These are phyloP conservation scores for Xylaria sp. DNA, from an alignment of 2,329 filamentous ascomycete species.

Conservation along the genomic window DNA sequence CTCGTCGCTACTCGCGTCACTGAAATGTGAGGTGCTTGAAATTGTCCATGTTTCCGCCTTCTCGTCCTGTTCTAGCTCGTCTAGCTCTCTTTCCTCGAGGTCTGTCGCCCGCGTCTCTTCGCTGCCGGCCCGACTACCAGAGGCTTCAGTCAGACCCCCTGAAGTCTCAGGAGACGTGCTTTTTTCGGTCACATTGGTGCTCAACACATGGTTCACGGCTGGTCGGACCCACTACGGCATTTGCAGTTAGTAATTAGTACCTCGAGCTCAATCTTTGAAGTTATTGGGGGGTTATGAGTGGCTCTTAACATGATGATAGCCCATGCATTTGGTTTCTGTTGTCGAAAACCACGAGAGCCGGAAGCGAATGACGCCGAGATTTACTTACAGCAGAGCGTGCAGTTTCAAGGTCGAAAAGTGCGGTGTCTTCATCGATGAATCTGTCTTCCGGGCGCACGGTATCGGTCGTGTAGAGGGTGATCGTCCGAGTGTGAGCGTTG, in stretches of 20 bases:
- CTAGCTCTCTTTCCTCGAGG: not conserved
- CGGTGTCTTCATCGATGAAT: slow-evolving; percentile 27
- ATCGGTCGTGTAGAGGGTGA: slow-evolving; percentile 37
- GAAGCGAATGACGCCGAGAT: not conserved
- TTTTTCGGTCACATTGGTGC: not conserved
- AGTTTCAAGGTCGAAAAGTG: slow-evolving; percentile 36
- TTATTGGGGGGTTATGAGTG: not conserved
- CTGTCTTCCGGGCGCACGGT: slow-evolving; percentile 18
- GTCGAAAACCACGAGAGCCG: not conserved
- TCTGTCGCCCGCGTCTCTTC: slow-evolving; percentile 19
- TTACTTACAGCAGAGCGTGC: slow-evolving; percentile 37
- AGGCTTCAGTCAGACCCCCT: slow-evolving; percentile 11
- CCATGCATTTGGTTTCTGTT: not conserved
- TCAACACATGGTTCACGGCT: not conserved
- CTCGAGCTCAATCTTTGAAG: not conserved
- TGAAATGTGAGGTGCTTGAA: not conserved
- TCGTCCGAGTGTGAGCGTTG: slow-evolving; percentile 22
- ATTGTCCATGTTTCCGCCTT: not conserved
- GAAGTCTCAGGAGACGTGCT: slow-evolving; percentile 7
- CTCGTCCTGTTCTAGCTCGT: not conserved
- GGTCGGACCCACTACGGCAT: slow-evolving; percentile 26
- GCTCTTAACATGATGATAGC: not conserved
- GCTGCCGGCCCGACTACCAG: not conserved
- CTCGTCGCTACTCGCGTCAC: not conserved
- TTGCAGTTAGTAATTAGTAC: not conserved